Evolutionary conservation across 805 yeast genomes (phyloP).

Genomic region (Metschnikowia proteae): DNA sequence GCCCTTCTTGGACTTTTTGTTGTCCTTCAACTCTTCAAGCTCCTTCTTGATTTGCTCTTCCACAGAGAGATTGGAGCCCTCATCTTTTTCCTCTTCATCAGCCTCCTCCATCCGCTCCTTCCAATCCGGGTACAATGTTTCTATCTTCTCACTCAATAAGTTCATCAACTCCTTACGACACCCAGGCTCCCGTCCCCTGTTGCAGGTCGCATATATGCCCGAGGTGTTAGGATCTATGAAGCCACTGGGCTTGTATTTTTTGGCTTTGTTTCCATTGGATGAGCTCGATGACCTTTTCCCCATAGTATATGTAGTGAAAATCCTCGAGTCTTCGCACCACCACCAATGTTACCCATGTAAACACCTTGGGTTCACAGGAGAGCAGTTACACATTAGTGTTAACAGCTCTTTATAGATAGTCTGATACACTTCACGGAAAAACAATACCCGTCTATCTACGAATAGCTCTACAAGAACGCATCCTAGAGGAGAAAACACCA

Average conservation of each 20-base stretch:
- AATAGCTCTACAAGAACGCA: too few relatives aligned
- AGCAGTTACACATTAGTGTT: too few relatives aligned
- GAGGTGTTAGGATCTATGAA: conserved; percentile 78
- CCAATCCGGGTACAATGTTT: conserved; percentile 29
- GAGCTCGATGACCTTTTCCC: conserved; percentile 22
- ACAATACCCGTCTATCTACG: too few relatives aligned
- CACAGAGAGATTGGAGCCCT: conserved; percentile 45
- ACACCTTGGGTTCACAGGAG: neutral
- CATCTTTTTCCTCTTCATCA: conserved; percentile 20
- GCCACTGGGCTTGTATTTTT: conserved; percentile 47
- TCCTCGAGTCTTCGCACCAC: neutral
- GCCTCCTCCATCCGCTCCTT: conserved; percentile 20
- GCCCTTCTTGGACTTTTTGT: conserved; percentile 39
- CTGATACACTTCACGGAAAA: too few relatives aligned
- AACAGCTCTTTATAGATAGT: too few relatives aligned
- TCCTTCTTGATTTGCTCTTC: conserved; percentile 78
- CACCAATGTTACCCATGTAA: neutral
- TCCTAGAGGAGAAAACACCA: too few relatives aligned
- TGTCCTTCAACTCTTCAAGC: conserved; percentile 54
- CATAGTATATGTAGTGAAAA: conserved; percentile 9
- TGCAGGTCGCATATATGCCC: conserved; percentile 89
- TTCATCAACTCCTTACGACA: conserved; percentile 70
- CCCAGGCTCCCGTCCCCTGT: conserved; percentile 70
- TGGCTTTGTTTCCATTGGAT: conserved; percentile 26
- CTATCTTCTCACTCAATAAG: conserved; percentile 45